Conservation (phyloP, 2,329 filamentous ascomycete species). For the Colletotrichum neosansevieriae region DNA sequence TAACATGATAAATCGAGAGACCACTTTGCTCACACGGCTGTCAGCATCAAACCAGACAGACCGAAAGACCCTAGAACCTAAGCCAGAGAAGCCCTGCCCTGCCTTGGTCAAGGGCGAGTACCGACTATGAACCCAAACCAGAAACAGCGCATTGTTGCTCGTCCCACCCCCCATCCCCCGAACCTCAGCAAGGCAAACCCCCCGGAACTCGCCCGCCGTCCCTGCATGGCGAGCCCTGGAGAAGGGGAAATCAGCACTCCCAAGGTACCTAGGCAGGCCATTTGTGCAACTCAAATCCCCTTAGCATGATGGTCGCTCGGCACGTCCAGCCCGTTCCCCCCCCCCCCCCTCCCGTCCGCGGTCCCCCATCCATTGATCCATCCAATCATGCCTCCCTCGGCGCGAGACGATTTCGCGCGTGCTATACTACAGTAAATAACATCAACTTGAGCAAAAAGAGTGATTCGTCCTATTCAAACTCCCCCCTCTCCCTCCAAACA, state of each 20-base stretch:
- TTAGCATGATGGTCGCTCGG: constrained; percentile 15
- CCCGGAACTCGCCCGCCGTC: too few relatives aligned
- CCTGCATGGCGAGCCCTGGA: too few relatives aligned
- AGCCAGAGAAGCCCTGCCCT: constrained; percentile 1
- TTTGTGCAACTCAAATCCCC: not conserved
- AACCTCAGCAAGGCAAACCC: too few relatives aligned
- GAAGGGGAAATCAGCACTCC: too few relatives aligned
- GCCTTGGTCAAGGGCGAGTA: constrained; percentile 28
- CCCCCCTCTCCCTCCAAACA: constrained; percentile 4
- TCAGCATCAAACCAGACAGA: not conserved
- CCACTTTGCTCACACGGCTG: constrained; percentile 6
- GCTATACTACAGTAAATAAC: constrained; percentile 23
- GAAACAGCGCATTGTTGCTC: constrained; percentile 40
- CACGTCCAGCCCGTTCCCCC: constrained; percentile 35
- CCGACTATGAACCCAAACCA: constrained; percentile 30
- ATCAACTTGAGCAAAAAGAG: constrained; percentile 1
- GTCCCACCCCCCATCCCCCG: constrained; percentile 30
- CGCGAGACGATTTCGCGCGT: constrained; percentile 9
- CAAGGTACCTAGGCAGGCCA: too few relatives aligned
- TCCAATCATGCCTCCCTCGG: constrained; percentile 5
- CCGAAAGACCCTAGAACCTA: constrained; percentile 7
- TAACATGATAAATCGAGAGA: not conserved
- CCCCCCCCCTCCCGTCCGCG: constrained; percentile 3
- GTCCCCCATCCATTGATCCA: constrained; percentile 13
- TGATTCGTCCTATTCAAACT: constrained; percentile 17